Percentiles rank a stretch among this genome's conserved stretches.
Conservation (phyloP, 208 protist species). For the Phytomonas francai region DNA sequence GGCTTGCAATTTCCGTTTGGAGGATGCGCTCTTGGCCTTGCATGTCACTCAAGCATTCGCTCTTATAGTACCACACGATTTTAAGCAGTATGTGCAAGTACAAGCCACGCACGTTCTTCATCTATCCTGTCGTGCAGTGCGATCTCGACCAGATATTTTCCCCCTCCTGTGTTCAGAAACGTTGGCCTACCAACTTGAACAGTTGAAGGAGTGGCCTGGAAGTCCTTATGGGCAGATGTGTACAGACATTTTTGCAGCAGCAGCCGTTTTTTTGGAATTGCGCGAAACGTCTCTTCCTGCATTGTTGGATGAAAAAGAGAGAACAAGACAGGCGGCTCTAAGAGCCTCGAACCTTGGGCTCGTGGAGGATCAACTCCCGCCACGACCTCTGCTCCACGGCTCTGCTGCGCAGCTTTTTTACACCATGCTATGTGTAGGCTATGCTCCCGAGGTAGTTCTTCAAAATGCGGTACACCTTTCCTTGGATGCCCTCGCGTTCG, state of each 20-base stretch:
- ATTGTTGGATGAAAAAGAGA: not conserved
- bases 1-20: not conserved
- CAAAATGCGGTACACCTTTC: constrained; percentile 51
- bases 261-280: constrained; percentile 4
- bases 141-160: constrained; percentile 10
- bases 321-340: not conserved
- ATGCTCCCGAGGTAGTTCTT: constrained; percentile 36
- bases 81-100: not conserved
- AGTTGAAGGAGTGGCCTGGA: constrained; percentile 2
- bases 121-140: constrained; percentile 1
- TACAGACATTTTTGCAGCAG: constrained; percentile 1
- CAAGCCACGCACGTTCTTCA: not conserved
- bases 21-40: not conserved
- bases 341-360: not conserved
- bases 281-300: not conserved
- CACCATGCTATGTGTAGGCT: constrained; percentile 53
- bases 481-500: constrained; percentile 29
- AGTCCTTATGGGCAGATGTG: constrained; percentile 7
- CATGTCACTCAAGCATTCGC: not conserved
- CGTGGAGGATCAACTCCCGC: constrained; percentile 4
- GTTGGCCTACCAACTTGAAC: constrained; percentile 5
- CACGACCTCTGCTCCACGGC: constrained; percentile 24
- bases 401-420: constrained; percentile 27
- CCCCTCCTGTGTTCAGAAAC: constrained; percentile 9
- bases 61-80: not conserved